phyloP scores from a whole-genome alignment of 2,329 filamentous ascomycete species.

The Colletotrichum neosansevieriae region DNA sequence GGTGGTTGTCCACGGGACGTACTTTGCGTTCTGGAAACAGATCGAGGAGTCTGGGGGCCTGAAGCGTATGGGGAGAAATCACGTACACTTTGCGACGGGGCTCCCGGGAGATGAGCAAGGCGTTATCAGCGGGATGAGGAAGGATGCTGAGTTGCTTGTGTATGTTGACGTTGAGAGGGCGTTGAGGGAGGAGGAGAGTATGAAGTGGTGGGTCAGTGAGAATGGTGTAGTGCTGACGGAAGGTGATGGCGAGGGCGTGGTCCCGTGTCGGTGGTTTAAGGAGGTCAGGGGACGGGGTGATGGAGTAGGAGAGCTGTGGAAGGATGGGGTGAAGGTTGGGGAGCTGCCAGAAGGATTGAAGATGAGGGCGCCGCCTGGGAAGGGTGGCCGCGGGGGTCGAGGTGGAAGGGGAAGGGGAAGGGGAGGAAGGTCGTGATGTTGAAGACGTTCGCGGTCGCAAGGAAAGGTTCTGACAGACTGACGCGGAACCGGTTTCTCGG shows the following conservation, averaged over 20 bases:
- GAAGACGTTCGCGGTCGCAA: no score
- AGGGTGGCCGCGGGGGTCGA: constrained; percentile 58
- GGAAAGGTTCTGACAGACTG: no score
- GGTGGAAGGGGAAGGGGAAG: constrained; percentile 48
- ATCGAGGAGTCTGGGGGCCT: constrained; percentile 85
- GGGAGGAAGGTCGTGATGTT: constrained; percentile 29
- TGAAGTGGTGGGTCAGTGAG: constrained; percentile 83
- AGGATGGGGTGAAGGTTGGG: constrained; percentile 73
- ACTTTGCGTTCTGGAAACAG: constrained; percentile 80
- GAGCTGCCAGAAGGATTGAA: constrained; percentile 74
- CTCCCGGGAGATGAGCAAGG: constrained; percentile 63
- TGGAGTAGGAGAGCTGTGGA: constrained; percentile 73
- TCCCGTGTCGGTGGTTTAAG: constrained; percentile 77
- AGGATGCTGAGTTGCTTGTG: constrained; percentile 80
- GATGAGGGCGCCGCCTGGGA: constrained; percentile 60
- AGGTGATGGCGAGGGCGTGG: constrained; percentile 68
- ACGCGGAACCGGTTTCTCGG: no score
- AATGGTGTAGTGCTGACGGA: constrained; percentile 81
- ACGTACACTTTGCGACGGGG: constrained; percentile 89
- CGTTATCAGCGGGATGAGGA: constrained; percentile 85
- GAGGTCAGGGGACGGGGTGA: constrained; percentile 73
- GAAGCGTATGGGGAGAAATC: constrained; percentile 83
- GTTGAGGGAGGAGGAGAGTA: constrained; percentile 64
- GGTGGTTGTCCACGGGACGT: constrained; percentile 88
- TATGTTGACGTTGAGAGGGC: constrained; percentile 80